Conservation (phyloP, 352 stramenopile species). For the Aphanomyces euteiches region DNA sequence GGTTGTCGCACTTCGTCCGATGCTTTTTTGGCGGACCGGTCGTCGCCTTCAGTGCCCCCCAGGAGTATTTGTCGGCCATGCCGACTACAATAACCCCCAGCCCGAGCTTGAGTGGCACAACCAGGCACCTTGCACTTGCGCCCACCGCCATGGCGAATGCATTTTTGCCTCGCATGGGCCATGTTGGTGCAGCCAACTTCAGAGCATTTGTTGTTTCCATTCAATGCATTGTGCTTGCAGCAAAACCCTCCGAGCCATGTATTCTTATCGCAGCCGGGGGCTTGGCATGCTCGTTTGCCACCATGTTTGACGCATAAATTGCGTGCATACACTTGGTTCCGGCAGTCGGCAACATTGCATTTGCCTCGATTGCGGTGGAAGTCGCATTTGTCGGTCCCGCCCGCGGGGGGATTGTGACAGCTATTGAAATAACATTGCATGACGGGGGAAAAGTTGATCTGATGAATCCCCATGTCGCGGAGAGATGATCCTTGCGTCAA, state of each 20-base stretch:
- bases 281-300: background rate
- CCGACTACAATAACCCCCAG: background rate
- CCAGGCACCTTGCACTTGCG: background rate
- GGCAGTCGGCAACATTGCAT: background rate
- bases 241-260: background rate
- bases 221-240: conserved; percentile 3
- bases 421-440: conserved; percentile 6
- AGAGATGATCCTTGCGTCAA: too few relatives aligned
- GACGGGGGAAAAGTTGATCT: too few relatives aligned
- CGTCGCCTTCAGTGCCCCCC: too few relatives aligned
- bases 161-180: background rate
- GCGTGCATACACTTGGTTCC: background rate
- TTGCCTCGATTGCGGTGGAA: background rate
- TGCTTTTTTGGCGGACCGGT: too few relatives aligned
- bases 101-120: background rate
- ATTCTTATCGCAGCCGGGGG: background rate
- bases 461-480: too few relatives aligned
- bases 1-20: too few relatives aligned
- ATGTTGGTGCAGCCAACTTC: background rate
- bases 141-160: background rate
- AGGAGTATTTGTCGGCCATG: background rate
- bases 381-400: background rate
- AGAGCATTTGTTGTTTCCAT: background rate
- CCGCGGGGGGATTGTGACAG: background rate
- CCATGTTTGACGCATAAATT: background rate